These are phyloP conservation scores for Flammula alnicola DNA, from an alignment of 1,284 basidiomycete genomes.

Conservation along the genomic window DNA sequence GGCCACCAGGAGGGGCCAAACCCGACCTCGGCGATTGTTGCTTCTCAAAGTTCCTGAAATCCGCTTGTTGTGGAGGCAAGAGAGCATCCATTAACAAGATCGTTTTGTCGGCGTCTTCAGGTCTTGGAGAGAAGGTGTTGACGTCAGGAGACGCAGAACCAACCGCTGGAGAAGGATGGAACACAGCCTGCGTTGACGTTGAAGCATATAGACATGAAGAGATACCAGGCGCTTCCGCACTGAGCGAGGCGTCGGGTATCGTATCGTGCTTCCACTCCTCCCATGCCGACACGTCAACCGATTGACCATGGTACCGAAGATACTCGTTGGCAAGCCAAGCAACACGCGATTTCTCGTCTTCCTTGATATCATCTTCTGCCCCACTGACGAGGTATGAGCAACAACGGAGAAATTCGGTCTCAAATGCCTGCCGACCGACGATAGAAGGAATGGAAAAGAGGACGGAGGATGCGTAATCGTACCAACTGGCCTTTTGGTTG, in stretches of 20 bases:
- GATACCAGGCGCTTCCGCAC: constrained; percentile 21
- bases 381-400: constrained; percentile 66
- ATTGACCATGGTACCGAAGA: constrained; percentile 55
- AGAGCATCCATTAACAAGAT: constrained; percentile 47
- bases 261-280: constrained; percentile 56
- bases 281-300: constrained; percentile 60
- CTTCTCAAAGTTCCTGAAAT: constrained; percentile 6
- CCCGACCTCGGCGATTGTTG: constrained; percentile 24
- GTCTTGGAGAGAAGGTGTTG: constrained; percentile 65
- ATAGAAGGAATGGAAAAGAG: constrained; percentile 63
- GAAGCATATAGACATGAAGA: constrained; percentile 46
- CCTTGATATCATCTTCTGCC: constrained; percentile 47
- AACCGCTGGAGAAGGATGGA: constrained; percentile 49
- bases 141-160: constrained; percentile 48
- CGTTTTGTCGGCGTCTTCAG: constrained; percentile 46
- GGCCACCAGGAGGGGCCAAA: constrained; percentile 18
- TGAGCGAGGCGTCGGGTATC: constrained; percentile 45
- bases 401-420: constrained; percentile 70
- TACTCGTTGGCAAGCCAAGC: constrained; percentile 72
- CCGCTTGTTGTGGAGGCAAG: constrained; percentile 9
- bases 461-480: constrained; percentile 62
- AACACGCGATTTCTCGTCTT: constrained; percentile 49
- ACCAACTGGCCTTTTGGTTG: constrained; percentile 44
- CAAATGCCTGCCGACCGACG: constrained; percentile 60
- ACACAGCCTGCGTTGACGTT: constrained; percentile 56